phyloP scores from a whole-genome alignment of 1,139 yeast species.

The Debaryomyces fabryi region DNA sequence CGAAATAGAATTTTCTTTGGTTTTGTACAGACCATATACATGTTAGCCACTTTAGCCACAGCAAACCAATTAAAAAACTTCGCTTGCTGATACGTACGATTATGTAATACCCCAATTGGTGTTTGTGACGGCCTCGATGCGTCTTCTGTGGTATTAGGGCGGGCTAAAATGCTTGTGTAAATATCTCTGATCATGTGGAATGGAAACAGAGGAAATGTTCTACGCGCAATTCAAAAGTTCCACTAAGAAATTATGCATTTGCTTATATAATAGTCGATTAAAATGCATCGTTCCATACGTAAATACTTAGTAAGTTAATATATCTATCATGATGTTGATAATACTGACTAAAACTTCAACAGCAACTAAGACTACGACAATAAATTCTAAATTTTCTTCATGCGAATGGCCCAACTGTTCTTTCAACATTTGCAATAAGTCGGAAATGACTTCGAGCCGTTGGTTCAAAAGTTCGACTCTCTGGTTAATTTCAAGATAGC shows the following conservation, averaged over 20 bases:
- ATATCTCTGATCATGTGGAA: neutral
- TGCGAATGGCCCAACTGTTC: conserved; percentile 94
- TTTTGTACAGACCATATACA: neutral
- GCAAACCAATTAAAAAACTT: conserved; percentile 3
- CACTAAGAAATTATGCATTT: neutral
- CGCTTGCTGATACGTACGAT: conserved; percentile 2
- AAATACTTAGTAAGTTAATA: conserved; percentile 30
- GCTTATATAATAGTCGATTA: neutral
- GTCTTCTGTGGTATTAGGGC: neutral
- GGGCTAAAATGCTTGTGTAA: neutral
- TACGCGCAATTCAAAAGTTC: neutral
- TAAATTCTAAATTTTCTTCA: conserved; percentile 87
- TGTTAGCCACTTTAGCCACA: conserved; percentile 4
- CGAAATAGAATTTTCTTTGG: neutral
- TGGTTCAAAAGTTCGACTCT: conserved; percentile 88
- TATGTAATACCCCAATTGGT: neutral
- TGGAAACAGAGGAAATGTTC: neutral
- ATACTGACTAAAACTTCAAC: conserved; percentile 90
- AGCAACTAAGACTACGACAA: conserved; percentile 89
- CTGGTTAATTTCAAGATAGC: conserved; percentile 91
- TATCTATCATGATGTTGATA: conserved; percentile 58
- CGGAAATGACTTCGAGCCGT: conserved; percentile 89
- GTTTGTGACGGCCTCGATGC: neutral
- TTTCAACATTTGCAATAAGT: conserved; percentile 89
- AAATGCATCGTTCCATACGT: neutral